phyloP scores from a whole-genome alignment of 352 stramenopile species.

The Blastocystis sp. region DNA sequence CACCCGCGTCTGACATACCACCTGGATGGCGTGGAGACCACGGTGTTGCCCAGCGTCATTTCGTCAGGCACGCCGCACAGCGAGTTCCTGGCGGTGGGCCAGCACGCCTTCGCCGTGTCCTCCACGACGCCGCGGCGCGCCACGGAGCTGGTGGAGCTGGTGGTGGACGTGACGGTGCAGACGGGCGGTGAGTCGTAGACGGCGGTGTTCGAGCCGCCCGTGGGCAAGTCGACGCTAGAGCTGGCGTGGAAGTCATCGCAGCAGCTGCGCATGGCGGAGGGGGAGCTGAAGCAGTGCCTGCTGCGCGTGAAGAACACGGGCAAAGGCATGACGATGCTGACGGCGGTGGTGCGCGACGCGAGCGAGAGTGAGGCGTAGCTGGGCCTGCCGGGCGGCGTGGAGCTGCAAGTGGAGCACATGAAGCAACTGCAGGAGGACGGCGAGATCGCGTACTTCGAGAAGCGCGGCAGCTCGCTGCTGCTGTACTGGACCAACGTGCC shows the following conservation, averaged over 20 bases:
- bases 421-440: constrained; percentile 48
- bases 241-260: neutral
- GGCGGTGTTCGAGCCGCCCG: neutral
- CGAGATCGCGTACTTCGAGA: constrained; percentile 42
- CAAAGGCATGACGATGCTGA: constrained; percentile 30
- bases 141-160: neutral
- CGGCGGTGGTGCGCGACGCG: constrained; percentile 28
- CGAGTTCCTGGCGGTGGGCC: neutral
- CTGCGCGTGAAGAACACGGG: constrained; percentile 16
- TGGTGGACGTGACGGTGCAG: neutral
- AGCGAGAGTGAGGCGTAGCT: constrained; percentile 22
- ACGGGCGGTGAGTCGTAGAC: neutral
- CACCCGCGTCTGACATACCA: neutral
- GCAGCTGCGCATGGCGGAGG: constrained; percentile 7
- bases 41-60: neutral
- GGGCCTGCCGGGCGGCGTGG: constrained; percentile 8
- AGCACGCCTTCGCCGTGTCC: neutral
- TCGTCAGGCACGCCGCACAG: neutral
- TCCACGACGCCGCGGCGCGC: neutral
- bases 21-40: neutral
- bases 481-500: constrained; percentile 40
- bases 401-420: constrained; percentile 31
- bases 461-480: constrained; percentile 13
- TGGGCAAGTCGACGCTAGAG: neutral
- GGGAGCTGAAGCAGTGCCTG: neutral